phyloP scores from a whole-genome alignment of 78 protist genomes.

The Cavenderia fasciculata region DNA sequence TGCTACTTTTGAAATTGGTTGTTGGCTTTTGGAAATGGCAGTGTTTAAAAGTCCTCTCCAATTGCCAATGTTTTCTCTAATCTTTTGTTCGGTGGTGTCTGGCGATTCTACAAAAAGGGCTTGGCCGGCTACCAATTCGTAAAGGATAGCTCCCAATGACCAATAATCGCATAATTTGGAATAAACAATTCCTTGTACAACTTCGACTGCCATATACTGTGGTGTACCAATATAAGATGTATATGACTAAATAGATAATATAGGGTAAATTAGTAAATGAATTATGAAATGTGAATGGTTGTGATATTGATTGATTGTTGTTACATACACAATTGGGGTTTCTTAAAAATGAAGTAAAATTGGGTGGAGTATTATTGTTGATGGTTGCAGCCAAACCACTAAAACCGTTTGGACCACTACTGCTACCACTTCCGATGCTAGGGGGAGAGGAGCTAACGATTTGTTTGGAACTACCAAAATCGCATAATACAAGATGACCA shows the following conservation, averaged over 20 bases:
- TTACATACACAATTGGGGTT: constrained; percentile 21
- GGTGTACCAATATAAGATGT: constrained; percentile 72
- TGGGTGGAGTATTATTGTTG: constrained; percentile 60
- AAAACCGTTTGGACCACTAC: not conserved
- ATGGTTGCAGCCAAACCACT: not conserved
- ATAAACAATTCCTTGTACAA: constrained; percentile 63
- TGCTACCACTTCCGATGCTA: no score
- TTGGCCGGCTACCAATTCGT: constrained; percentile 44
- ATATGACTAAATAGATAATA: constrained; percentile 10
- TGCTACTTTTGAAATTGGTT: constrained; percentile 35
- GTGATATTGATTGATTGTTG: not conserved
- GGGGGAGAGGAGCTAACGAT: not conserved
- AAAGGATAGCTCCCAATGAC: constrained; percentile 65
- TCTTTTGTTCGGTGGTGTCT: constrained; percentile 73
- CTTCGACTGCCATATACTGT: constrained; percentile 78
- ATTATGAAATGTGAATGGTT: not conserved
- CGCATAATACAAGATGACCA: constrained; percentile 89
- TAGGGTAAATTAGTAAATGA: not conserved
- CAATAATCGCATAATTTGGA: constrained; percentile 71
- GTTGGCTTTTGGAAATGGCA: constrained; percentile 33
- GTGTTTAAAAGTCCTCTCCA: constrained; percentile 76
- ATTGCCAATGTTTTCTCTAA: constrained; percentile 75
- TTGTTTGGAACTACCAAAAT: constrained; percentile 92
- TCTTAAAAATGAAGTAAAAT: constrained; percentile 54
- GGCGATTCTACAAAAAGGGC: constrained; percentile 72